These are phyloP conservation scores for Conidiobolus incongruus DNA, from an alignment of 371 early-diverging fungal species.

Conservation along the genomic window DNA sequence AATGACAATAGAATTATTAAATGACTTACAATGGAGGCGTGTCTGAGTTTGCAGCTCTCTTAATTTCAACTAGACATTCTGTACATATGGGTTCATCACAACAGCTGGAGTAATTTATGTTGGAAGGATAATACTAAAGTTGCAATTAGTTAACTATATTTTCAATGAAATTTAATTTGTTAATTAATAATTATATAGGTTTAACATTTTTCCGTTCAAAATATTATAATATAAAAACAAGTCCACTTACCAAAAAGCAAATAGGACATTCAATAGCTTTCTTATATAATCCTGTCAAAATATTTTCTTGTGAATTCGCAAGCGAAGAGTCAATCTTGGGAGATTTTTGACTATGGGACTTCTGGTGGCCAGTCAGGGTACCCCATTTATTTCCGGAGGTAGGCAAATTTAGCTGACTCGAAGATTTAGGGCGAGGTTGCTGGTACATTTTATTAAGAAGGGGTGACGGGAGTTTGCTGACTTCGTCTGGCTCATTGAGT, in stretches of 20 bases:
- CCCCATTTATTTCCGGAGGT: slow-evolving; percentile 2
- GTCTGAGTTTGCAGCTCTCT: slow-evolving; percentile 29
- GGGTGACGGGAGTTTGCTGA: slow-evolving; percentile 11
- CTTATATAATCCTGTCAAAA: slow-evolving; percentile 16
- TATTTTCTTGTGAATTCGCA: not conserved
- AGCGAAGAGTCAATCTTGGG: slow-evolving; percentile 13
- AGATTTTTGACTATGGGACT: slow-evolving; percentile 4
- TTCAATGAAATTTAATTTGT: not conserved
- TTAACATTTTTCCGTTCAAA: not conserved
- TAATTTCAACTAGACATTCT: slow-evolving; percentile 84
- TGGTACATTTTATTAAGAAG: slow-evolving; percentile 8
- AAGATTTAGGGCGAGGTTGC: slow-evolving; percentile 3
- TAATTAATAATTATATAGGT: no score
- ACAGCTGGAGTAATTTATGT: slow-evolving; percentile 82
- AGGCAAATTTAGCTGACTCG: not conserved
- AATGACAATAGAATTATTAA: not conserved
- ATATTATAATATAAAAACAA: not conserved
- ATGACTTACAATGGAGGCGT: slow-evolving; percentile 15
- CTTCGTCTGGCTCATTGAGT: slow-evolving; percentile 25
- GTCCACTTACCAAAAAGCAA: slow-evolving; percentile 55
- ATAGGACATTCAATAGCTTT: slow-evolving; percentile 78
- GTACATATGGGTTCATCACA: slow-evolving; percentile 90
- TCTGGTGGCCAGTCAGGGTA: slow-evolving; percentile 4
- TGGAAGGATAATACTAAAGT: slow-evolving; percentile 58
- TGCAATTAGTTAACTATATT: not conserved